Base-by-base conservation (phyloP, 2,329 filamentous ascomycete species). In the Clarireedia monteithiana region DNA sequence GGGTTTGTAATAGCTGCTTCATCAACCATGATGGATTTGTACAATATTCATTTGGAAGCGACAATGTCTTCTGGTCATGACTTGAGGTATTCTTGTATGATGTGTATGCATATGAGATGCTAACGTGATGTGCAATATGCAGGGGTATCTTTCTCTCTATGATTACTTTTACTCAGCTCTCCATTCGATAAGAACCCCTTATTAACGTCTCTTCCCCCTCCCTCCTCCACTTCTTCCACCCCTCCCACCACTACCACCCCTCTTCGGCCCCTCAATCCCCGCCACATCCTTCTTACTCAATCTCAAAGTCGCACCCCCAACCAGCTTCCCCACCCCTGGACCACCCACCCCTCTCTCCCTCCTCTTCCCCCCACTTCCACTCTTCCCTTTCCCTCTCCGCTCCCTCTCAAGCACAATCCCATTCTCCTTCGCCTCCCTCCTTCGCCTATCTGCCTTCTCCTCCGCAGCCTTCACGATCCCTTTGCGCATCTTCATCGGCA, bases 401-500 rank as follows among this genome's bases (percentile, higher is more conserved):
- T 76, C 53, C 73, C 74, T 54, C 75, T 97, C 94, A 36, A 97
- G 75, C 49, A 97, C 84, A 64, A 97, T 85, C 5, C 92, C 94
- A 65, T 92, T 95, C 76, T 97, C 92, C 67, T 79, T 83, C 2
- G 94, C 94, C 70, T 96, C 89, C 42, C 76, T 77, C 39, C 92
- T 77, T 51, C 92, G 75, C 74, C 80, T 87, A 12, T 79, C 74
- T 70, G 96, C 91, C 58, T 81, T 82, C 27, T 76, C 72, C 1
- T 70, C 75, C 23, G 81, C 81, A 52, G 91, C 89, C 1, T 80
- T 79, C 15, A 75, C 74, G 58, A 97, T 96, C n/a, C 92, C 91
- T 72, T 88, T 90, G 58, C 91, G 82, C 68, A 92, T 86, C 44
- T 83, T 74, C 79, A 95, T 88, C 17, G 94, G 92, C 90, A 97